These are phyloP conservation scores for Pseudocercospora fijiensis DNA, from an alignment of 2,329 filamentous ascomycete species.

Conservation along the genomic window DNA sequence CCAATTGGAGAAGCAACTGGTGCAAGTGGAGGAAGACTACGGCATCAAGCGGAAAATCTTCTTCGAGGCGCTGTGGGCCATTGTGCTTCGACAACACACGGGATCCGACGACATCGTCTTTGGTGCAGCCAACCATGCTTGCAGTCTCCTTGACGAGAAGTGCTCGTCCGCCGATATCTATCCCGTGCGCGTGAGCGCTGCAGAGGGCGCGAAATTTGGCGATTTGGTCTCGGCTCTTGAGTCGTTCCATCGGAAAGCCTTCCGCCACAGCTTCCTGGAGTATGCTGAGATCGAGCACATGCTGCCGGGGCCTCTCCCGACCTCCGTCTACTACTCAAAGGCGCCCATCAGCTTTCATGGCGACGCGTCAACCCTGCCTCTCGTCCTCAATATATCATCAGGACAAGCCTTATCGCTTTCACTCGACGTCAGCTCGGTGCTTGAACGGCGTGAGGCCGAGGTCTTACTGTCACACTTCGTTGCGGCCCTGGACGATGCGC, in stretches of 20 bases:
- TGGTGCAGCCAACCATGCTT: constrained; percentile 5
- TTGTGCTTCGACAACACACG: background rate
- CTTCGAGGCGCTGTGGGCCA: constrained; percentile 2
- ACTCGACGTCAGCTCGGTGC: background rate
- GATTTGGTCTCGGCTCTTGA: background rate
- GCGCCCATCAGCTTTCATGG: background rate
- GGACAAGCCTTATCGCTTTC: background rate
- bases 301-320: background rate
- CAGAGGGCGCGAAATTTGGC: background rate
- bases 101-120: background rate
- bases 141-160: background rate
- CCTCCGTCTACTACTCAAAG: background rate
- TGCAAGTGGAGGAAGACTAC: background rate
- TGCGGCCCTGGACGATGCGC: background rate
- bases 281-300: background rate
- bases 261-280: background rate
- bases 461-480: constrained; percentile 1
- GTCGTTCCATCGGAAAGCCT: background rate
- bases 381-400: background rate
- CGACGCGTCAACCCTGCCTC: background rate
- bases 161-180: background rate
- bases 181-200: background rate
- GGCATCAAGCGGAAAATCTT: background rate
- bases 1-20: constrained; percentile 1
- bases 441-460: constrained; percentile 6